Evolutionary conservation across 208 protist species (phyloP).

Genomic region (Leishmania tropica): DNA sequence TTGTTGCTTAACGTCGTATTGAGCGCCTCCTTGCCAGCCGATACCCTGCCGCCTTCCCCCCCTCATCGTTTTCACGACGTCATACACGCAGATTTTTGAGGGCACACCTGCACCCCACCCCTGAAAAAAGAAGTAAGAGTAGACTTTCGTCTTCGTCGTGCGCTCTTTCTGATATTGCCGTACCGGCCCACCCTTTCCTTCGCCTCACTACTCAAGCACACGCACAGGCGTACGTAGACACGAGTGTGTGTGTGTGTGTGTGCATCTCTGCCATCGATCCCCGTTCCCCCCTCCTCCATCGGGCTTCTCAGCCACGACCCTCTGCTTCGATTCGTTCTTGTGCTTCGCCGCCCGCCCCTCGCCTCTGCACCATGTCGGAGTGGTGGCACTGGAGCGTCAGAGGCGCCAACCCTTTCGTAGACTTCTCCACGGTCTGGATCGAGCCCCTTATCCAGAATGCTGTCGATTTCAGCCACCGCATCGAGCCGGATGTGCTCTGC

Average conservation of each 20-base stretch:
- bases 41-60: too few species aligned
- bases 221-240: neutral
- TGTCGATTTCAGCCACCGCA: constrained; percentile 23
- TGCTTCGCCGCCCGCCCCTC: neutral
- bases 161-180: neutral
- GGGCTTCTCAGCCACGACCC: neutral
- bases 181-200: neutral
- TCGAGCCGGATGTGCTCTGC: constrained; percentile 43
- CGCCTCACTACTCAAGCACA: neutral
- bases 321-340: neutral
- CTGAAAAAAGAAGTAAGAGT: too few species aligned
- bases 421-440: constrained; percentile 31
- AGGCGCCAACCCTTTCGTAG: constrained; percentile 22
- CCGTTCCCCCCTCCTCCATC: neutral
- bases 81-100: neutral
- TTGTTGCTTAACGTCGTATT: neutral
- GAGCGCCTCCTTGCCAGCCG: neutral
- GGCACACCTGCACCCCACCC: too few species aligned
- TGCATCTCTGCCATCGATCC: neutral
- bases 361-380: neutral
- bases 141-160: neutral
- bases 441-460: constrained; percentile 26
- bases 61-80: neutral
- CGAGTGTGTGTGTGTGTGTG: neutral
- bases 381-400: constrained; percentile 14